Percentiles rank a stretch among this genome's conserved stretches.
Evolutionary conservation across 331 rosid genomes (phyloP).

Genomic region (Quercus phellos): DNA sequence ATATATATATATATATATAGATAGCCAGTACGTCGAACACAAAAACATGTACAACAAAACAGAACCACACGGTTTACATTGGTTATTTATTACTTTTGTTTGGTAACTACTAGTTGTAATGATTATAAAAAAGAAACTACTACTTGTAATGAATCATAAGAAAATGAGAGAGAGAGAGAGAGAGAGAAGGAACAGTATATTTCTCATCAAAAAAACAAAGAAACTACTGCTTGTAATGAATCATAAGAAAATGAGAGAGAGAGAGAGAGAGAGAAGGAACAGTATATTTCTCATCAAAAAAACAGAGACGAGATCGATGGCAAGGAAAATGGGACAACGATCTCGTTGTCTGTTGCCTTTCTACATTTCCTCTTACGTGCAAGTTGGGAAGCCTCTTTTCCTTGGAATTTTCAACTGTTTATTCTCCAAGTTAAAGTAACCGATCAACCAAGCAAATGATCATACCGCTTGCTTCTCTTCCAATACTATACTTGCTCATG

Average conservation of each 20-base stretch:
- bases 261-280: neutral
- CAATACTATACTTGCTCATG: neutral
- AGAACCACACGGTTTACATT: neutral
- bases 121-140: neutral
- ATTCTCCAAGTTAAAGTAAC: neutral
- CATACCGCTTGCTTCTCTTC: neutral
- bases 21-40: neutral
- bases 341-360: slow-evolving; percentile 8
- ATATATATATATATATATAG: too few relatives aligned
- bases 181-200: neutral
- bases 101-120: neutral
- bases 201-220: too few relatives aligned
- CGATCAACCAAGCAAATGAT: neutral
- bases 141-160: neutral
- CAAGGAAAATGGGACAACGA: slow-evolving; percentile 11
- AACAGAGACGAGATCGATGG: neutral
- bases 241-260: neutral
- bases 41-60: neutral
- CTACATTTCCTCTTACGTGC: neutral
- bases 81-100: neutral
- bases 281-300: neutral
- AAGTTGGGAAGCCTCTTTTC: neutral
- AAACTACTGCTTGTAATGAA: neutral
- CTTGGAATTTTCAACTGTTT: neutral
- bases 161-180: neutral